A percentile compares a stretch with the other conserved stretches of the same genome.
Conservation (phyloP, 495 filamentous ascomycete genomes). For the Tetracladium setigerum region DNA sequence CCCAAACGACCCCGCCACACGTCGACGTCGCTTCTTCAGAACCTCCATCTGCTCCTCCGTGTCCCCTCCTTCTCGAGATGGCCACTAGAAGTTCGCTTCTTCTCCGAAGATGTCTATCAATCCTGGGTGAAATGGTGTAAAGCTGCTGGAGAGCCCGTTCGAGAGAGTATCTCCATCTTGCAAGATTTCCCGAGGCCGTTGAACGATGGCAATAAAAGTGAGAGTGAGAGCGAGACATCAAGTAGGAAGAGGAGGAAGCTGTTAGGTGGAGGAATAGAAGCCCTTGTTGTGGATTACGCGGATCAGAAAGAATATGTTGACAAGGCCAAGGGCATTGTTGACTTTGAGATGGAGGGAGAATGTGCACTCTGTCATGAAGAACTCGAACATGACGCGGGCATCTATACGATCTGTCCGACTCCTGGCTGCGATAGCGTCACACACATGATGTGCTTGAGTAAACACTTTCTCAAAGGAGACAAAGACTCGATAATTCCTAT, state of each 20-base stretch:
- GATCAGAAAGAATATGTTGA: conserved; percentile 59
- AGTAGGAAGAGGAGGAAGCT: conserved; percentile 1
- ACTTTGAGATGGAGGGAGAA: conserved; percentile 43
- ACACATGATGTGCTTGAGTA: conserved; percentile 74
- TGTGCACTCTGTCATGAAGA: conserved; percentile 58
- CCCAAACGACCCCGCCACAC: conserved; percentile 47
- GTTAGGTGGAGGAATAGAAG: conserved; percentile 4
- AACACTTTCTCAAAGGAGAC: conserved; percentile 44
- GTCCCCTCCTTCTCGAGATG: conserved; percentile 69
- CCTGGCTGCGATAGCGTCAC: conserved; percentile 54
- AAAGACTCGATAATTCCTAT: conserved; percentile 53
- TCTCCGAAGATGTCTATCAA: conserved; percentile 56
- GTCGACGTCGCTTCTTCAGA: conserved; percentile 56
- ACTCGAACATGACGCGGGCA: conserved; percentile 37
- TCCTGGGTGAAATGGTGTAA: conserved; percentile 59
- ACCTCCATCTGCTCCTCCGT: conserved; percentile 71
- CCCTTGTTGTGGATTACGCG: conserved; percentile 45
- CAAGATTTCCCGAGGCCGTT: conserved; percentile 40
- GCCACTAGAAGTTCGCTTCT: conserved; percentile 82
- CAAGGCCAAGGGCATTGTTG: conserved; percentile 60
- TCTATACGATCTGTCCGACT: conserved; percentile 65
- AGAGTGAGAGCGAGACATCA: conserved; percentile 9
- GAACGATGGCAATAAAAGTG: neutral
- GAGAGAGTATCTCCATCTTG: conserved; percentile 42
- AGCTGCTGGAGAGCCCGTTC: conserved; percentile 37